Conservation (phyloP, 345 rosid genomes). For the Rhodamnia rubescens region DNA sequence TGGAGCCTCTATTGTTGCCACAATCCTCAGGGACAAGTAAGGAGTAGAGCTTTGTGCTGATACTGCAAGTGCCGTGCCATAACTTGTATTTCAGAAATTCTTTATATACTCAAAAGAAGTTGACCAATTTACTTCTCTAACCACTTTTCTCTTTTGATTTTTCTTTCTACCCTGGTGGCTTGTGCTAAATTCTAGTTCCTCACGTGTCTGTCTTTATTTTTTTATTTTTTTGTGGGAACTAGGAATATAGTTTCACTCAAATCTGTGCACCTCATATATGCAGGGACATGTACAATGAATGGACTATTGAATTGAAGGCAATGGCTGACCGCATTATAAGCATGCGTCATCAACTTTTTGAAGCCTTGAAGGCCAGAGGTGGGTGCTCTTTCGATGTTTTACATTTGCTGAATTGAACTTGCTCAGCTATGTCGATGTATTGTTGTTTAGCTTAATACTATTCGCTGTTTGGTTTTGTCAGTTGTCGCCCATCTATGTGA, state of each 20-base stretch:
- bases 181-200: background rate
- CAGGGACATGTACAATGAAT: conserved; percentile 51
- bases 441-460: background rate
- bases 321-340: conserved; percentile 75
- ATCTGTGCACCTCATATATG: background rate
- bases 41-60: background rate
- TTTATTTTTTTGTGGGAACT: background rate
- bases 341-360: conserved; percentile 69
- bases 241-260: background rate
- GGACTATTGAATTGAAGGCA: conserved; percentile 74
- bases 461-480: background rate
- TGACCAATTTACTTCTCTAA: background rate
- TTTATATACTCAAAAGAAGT: background rate
- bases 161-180: background rate
- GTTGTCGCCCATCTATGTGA: background rate
- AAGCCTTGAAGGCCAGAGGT: conserved; percentile 54
- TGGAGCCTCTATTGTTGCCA: conserved; percentile 80
- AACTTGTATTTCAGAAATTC: background rate
- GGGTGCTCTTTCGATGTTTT: background rate
- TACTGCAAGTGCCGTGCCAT: background rate
- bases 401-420: background rate
- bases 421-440: background rate
- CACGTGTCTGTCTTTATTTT: background rate
- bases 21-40: conserved; percentile 62
- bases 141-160: background rate